Percentiles rank a stretch among this genome's conserved stretches.
These are phyloP conservation scores for Fusarium ambrosium DNA, from an alignment of 2,329 filamentous ascomycete genomes.

Conservation along the genomic window DNA sequence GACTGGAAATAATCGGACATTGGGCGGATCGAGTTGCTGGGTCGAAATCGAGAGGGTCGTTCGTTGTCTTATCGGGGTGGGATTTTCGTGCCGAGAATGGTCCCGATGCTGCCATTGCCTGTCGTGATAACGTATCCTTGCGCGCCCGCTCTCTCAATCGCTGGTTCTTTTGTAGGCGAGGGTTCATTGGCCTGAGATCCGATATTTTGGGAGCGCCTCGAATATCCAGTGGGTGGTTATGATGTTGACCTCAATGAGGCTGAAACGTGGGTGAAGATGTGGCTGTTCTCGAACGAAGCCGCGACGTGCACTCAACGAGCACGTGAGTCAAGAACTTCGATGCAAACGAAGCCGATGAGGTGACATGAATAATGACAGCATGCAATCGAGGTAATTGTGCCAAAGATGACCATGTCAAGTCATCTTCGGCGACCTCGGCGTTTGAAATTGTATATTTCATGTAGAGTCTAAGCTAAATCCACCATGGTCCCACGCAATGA, in stretches of 20 bases:
- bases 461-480: not conserved
- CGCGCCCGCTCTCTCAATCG: not conserved
- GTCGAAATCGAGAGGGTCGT: not conserved
- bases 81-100: not conserved
- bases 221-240: not conserved
- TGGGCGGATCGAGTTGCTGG: not conserved
- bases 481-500: not conserved
- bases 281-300: not conserved
- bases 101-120: not conserved
- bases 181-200: not conserved
- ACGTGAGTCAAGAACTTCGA: not conserved
- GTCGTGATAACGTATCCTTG: not conserved
- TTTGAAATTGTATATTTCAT: not conserved
- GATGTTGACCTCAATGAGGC: not conserved
- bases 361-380: not conserved
- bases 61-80: not conserved
- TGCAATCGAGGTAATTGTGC: not conserved
- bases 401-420: not conserved
- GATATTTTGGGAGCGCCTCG: not conserved
- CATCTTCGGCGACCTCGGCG: not conserved
- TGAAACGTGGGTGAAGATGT: not conserved
- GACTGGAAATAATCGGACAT: not conserved
- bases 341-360: not conserved
- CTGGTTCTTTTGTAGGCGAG: not conserved
- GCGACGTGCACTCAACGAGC: not conserved